These are phyloP conservation scores for Macaranga tanarius DNA, from an alignment of 441 rosid species.

Conservation along the genomic window DNA sequence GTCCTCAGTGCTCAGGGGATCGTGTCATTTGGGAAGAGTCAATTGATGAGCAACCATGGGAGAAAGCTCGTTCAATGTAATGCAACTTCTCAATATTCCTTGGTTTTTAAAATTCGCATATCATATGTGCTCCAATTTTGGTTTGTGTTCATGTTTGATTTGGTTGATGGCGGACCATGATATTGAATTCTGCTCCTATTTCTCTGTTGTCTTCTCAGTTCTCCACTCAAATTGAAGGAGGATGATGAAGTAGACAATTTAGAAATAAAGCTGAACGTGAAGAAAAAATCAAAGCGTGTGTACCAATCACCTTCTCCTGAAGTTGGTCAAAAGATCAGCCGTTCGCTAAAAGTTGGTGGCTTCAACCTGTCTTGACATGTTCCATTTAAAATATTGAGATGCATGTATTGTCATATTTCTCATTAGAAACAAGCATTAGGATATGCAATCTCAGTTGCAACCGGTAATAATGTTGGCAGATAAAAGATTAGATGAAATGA, in stretches of 20 bases:
- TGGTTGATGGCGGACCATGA: constrained; percentile 1
- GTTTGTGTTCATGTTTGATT: neutral
- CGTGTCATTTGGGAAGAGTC: constrained; percentile 97
- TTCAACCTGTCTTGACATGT: constrained; percentile 17
- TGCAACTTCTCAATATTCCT: constrained; percentile 35
- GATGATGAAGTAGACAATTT: constrained; percentile 93
- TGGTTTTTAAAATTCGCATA: neutral
- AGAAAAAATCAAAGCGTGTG: constrained; percentile 72
- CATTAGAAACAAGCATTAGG: neutral
- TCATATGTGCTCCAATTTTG: neutral
- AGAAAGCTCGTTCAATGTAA: constrained; percentile 85
- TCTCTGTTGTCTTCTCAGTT: constrained; percentile 40
- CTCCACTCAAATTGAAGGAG: constrained; percentile 85
- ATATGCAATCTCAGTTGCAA: neutral
- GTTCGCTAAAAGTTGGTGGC: constrained; percentile 66
- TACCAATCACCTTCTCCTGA: constrained; percentile 83
- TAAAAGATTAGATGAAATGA: neutral
- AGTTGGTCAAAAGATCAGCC: constrained; percentile 93
- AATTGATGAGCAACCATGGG: constrained; percentile 94
- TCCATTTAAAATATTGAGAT: neutral
- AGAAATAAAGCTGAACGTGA: constrained; percentile 67
- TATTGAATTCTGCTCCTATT: constrained; percentile 13
- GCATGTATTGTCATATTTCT: neutral
- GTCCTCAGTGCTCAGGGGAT: constrained; percentile 80
- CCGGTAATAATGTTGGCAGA: neutral